Evolutionary conservation across 2,329 filamentous ascomycete species (phyloP), one percentile per base, ranked within the genome.

Genomic region (Cordyceps javanica): DNA sequence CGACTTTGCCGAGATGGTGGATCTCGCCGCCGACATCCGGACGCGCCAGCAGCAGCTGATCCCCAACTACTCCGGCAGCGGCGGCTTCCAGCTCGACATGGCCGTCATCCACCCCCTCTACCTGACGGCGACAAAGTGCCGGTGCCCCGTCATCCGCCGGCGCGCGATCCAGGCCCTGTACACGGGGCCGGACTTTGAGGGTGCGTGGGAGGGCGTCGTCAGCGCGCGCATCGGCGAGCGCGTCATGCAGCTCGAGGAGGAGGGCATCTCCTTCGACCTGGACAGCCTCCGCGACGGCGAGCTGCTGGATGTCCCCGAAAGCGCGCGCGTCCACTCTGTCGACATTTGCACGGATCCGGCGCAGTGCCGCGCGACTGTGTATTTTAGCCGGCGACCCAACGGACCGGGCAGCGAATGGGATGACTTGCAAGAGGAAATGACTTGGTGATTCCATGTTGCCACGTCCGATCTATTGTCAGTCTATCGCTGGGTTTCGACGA

Each of bases 21-120:
- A 60, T 23, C 54, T 55, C 21, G 54, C 59, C 5, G 49, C 53
- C 5, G 55, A 54, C 3, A 34, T 60, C 2, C 50, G 58, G 3
- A 1, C 9, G 23, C 52, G 46, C 21, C 38, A 55, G 36, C 46
- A 52, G 23, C 39, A 51, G 4, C 25, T 52, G 2, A 52, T 46
- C 2, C 36, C 49, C 3, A 32, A 25, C 26, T 45, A 30, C 32
- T 41, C 54, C 16, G 51, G 45, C 11, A 10, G 21, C 13, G 38
- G 25, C 30, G 49, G 51, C 45, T 58, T 60, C 23, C 42, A 46
- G 28, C 59, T 62, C 51, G 58, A 60, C 7, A 59, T 60, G 60
- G 58, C 51, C 26, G 49, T 60, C 50, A 59, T 62, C 13, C 54
- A 62, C 28, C 58, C 61, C 2, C 58, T 62, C 7, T 62, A 60